Conservation (phyloP, 306 rosid genomes). For the Vicia faba region DNA sequence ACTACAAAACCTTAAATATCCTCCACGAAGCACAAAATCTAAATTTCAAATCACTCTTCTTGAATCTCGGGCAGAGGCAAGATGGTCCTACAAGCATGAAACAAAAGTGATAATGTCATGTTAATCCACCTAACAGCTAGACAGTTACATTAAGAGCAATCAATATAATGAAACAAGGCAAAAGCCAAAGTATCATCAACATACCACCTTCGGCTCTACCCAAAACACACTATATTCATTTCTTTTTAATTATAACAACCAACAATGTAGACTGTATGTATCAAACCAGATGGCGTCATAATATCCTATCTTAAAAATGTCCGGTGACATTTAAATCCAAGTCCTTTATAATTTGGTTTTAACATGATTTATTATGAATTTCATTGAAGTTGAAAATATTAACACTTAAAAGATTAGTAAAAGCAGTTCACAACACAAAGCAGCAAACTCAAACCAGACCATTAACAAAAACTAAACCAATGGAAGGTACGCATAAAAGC, state of each 20-base stretch:
- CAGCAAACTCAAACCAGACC: conserved; percentile 35
- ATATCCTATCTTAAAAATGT: not conserved
- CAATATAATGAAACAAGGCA: conserved; percentile 2
- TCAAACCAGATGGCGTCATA: too few species aligned
- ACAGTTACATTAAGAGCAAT: not conserved
- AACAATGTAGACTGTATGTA: not conserved
- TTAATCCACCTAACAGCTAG: conserved; percentile 25
- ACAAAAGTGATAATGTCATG: conserved; percentile 35
- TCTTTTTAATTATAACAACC: not conserved
- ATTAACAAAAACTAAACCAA: conserved; percentile 29
- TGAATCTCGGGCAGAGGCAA: conserved; percentile 81
- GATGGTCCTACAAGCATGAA: conserved; percentile 73
- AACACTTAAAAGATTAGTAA: not conserved
- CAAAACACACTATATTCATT: not conserved
- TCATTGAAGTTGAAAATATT: conserved; percentile 24
- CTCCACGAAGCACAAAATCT: conserved; percentile 35
- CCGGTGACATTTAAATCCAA: not conserved
- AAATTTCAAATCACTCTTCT: conserved; percentile 63
- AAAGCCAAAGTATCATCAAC: not conserved
- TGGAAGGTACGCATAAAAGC: not conserved
- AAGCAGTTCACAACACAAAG: conserved; percentile 20
- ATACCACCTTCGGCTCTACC: conserved; percentile 3
- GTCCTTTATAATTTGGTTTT: too few species aligned
- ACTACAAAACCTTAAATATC: conserved; percentile 13
- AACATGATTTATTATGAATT: not conserved